Evolutionary conservation across 73 alveolate species (phyloP).

Genomic region (Paramecium tetraurelia): DNA sequence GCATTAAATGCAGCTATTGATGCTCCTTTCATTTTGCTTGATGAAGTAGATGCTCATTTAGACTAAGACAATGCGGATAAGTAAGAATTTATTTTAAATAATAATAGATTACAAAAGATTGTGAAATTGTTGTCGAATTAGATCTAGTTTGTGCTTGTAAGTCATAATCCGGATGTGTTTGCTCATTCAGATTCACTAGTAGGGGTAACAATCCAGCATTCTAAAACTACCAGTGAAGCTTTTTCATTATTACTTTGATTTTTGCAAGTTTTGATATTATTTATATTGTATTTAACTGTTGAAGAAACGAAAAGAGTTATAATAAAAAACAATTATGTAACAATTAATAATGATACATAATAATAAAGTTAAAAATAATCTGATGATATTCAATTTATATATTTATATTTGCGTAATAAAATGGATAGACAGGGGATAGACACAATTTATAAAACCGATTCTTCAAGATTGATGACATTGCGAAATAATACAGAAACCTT

Average conservation of each 20-base stretch:
- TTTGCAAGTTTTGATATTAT: neutral
- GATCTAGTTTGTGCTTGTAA: neutral
- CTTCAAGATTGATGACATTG: neutral
- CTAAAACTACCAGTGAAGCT: constrained; percentile 30
- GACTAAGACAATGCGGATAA: constrained; percentile 74
- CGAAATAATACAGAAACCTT: constrained; percentile 28
- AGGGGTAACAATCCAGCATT: neutral
- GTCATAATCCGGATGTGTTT: constrained; percentile 43
- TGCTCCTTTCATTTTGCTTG: constrained; percentile 80
- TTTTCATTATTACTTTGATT: constrained; percentile 15
- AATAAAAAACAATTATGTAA: neutral
- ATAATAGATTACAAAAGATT: neutral
- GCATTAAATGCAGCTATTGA: constrained; percentile 76
- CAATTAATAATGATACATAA: neutral
- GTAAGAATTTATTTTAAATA: neutral
- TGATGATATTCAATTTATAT: neutral
- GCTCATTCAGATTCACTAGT: constrained; percentile 12
- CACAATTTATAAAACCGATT: neutral
- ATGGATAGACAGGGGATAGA: constrained; percentile 14
- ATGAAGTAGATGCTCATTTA: constrained; percentile 94
- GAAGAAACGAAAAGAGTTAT: neutral
- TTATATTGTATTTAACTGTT: neutral
- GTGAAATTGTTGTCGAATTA: neutral
- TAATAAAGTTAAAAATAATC: neutral
- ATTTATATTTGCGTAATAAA: neutral